Percentiles rank a stretch among this genome's conserved stretches.
phyloP scores from a whole-genome alignment of 345 rosid genomes.

The Turnera subulata region DNA sequence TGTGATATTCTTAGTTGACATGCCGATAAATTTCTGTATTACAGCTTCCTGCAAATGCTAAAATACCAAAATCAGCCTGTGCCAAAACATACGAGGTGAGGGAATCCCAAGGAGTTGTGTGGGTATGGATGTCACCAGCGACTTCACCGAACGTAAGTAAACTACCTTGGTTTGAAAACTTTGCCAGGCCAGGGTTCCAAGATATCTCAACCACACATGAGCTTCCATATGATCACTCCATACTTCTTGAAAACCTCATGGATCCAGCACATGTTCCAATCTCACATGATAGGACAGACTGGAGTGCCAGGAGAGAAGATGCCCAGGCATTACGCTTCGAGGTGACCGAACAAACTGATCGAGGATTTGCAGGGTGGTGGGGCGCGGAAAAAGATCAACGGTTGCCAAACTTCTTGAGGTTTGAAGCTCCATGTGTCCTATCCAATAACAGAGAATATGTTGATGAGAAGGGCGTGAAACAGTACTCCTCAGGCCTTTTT shows the following conservation, averaged over 20 bases:
- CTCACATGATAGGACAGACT: conserved; percentile 88
- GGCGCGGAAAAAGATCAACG: conserved; percentile 60
- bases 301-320: conserved; percentile 80
- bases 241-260: conserved; percentile 94
- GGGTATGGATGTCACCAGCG: conserved; percentile 93
- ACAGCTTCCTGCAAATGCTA: conserved; percentile 74
- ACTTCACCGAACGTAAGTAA: conserved; percentile 57
- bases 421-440: conserved; percentile 81
- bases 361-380: conserved; percentile 94
- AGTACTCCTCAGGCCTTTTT: conserved; percentile 70
- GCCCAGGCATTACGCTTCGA: conserved; percentile 73
- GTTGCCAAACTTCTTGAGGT: conserved; percentile 49
- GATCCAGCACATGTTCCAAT: conserved; percentile 96
- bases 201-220: conserved; percentile 74
- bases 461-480: conserved; percentile 61
- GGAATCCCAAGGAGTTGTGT: conserved; percentile 89
- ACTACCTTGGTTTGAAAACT: conserved; percentile 90
- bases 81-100: conserved; percentile 60
- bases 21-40: conserved; percentile 4
- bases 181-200: conserved; percentile 67
- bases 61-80: conserved; percentile 82
- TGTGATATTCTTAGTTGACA: not conserved
- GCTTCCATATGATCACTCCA: conserved; percentile 93
- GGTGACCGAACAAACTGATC: conserved; percentile 62
- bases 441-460: conserved; percentile 60